A percentile compares a stretch with the other conserved stretches of the same genome.
Evolutionary conservation across 2,329 filamentous ascomycete species (phyloP).

Genomic region (Dothideomycetes sp.): DNA sequence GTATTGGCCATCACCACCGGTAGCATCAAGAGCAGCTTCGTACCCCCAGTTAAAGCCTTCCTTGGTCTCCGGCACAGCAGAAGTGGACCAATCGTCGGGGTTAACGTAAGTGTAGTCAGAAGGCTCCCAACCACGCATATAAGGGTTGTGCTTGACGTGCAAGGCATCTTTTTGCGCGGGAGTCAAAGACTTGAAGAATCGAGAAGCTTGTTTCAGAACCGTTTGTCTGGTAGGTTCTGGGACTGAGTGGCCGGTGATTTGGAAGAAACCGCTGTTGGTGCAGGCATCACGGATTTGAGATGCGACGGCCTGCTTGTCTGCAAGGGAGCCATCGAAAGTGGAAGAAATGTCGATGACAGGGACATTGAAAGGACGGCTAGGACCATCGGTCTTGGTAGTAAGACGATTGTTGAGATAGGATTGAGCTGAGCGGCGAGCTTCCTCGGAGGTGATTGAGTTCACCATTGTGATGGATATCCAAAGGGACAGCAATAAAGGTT

Average conservation of each 20-base stretch:
- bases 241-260: slow-evolving; percentile 12
- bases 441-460: slow-evolving; percentile 1
- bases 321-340: slow-evolving; percentile 29
- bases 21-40: slow-evolving; percentile 30
- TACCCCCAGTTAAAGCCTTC: slow-evolving; percentile 29
- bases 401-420: slow-evolving; percentile 11
- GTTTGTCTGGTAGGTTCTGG: slow-evolving; percentile 22
- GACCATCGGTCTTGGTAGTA: not conserved
- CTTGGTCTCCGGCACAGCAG: slow-evolving; percentile 26
- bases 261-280: slow-evolving; percentile 28
- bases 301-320: slow-evolving; percentile 32
- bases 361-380: slow-evolving; percentile 6
- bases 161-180: slow-evolving; percentile 37
- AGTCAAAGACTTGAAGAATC: slow-evolving; percentile 36
- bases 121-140: slow-evolving; percentile 35
- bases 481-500: no score
- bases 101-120: slow-evolving; percentile 36
- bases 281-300: slow-evolving; percentile 33
- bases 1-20: slow-evolving; percentile 34
- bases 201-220: slow-evolving; percentile 31
- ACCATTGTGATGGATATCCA: not conserved
- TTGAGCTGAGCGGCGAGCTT: slow-evolving; percentile 10
- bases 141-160: slow-evolving; percentile 31
- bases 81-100: slow-evolving; percentile 25
- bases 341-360: slow-evolving; percentile 36